Percentiles rank a stretch among this genome's conserved stretches.
These are phyloP conservation scores for Artemisia annua DNA, from an alignment of 129 eudicot genomes.

Conservation along the genomic window DNA sequence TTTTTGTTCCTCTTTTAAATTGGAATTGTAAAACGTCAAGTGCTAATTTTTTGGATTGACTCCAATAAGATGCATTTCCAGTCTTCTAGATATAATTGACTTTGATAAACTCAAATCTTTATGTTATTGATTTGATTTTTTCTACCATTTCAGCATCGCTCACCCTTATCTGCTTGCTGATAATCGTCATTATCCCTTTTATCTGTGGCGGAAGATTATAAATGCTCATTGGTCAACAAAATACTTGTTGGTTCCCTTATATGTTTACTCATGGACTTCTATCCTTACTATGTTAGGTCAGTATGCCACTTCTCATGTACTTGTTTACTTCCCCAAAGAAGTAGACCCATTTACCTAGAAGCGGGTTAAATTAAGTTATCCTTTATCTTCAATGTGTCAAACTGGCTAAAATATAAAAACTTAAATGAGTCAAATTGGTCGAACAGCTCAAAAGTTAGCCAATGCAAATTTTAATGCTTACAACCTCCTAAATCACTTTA, in stretches of 20 bases:
- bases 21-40: no score
- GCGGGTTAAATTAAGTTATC: not conserved
- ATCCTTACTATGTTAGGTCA: constrained; percentile 61
- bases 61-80: constrained; percentile 9
- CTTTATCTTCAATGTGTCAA: not conserved
- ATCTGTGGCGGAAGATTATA: constrained; percentile 88
- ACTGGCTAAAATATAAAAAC: not conserved
- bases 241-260: constrained; percentile 79
- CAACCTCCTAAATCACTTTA: not conserved
- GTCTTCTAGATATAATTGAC: constrained; percentile 8
- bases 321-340: not conserved
- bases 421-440: not conserved
- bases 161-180: constrained; percentile 98
- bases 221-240: constrained; percentile 63
- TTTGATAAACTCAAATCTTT: not conserved
- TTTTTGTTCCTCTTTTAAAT: no score
- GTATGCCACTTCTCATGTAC: constrained; percentile 25
- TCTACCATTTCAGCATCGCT: constrained; percentile 69
- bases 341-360: not conserved
- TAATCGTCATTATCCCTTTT: constrained; percentile 92
- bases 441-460: not conserved
- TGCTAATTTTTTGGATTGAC: not conserved
- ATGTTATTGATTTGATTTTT: constrained; percentile 17
- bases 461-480: not conserved
- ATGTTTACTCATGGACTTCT: constrained; percentile 85